These are phyloP conservation scores for Globisporangium irregulare DNA, from an alignment of 352 stramenopile genomes.

Conservation along the genomic window DNA sequence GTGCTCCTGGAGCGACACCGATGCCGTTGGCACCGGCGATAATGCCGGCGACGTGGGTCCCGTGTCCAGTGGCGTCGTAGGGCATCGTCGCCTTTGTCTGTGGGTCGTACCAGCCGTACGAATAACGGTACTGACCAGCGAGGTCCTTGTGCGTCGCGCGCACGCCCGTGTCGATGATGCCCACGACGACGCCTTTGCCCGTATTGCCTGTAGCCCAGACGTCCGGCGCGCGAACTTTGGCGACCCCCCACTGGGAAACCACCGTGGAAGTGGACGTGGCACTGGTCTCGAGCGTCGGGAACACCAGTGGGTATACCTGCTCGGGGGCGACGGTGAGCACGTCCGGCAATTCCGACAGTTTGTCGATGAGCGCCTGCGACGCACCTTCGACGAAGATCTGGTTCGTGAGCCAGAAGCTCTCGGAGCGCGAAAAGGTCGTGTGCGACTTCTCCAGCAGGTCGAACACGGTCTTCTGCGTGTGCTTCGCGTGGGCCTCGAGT, in stretches of 20 bases:
- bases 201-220: conserved; percentile 51
- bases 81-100: conserved; percentile 12
- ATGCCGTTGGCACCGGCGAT: conserved; percentile 21
- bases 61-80: conserved; percentile 21
- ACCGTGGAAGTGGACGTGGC: conserved; percentile 29
- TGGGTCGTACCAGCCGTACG: conserved; percentile 62
- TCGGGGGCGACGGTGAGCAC: conserved; percentile 43
- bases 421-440: conserved; percentile 21
- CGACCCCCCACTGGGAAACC: conserved; percentile 43
- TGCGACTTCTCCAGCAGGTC: conserved; percentile 24
- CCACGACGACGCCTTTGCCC: conserved; percentile 49
- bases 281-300: conserved; percentile 30
- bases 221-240: conserved; percentile 42
- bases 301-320: conserved; percentile 34
- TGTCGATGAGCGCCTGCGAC: conserved; percentile 39
- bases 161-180: conserved; percentile 61
- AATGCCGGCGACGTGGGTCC: conserved; percentile 14
- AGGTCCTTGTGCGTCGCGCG: conserved; percentile 46
- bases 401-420: conserved; percentile 68
- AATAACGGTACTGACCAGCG: conserved; percentile 33
- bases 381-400: conserved; percentile 50
- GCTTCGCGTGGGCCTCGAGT: conserved; percentile 32
- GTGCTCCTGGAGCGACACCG: conserved; percentile 21
- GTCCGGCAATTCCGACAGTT: conserved; percentile 34
- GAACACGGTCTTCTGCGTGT: conserved; percentile 32